Conservation (phyloP, 2,329 filamentous ascomycete species). For the Penicillium hordei region DNA sequence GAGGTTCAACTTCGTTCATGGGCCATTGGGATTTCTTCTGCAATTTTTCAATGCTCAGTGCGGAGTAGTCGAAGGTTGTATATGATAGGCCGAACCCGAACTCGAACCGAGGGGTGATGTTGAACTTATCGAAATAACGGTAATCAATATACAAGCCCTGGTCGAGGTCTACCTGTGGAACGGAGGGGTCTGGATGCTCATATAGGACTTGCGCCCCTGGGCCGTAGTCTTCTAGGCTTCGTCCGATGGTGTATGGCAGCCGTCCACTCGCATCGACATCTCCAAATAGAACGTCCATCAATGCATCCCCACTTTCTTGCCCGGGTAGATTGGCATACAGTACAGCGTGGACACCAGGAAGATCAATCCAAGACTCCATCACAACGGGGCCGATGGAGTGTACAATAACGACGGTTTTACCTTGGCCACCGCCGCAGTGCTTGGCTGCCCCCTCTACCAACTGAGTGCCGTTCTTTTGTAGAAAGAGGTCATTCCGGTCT, state of each 20-base stretch:
- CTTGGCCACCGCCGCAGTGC: constrained; percentile 58
- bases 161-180: constrained; percentile 78
- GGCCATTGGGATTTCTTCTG: constrained; percentile 52
- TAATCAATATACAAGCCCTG: constrained; percentile 90
- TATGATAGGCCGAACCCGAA: constrained; percentile 88
- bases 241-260: constrained; percentile 83
- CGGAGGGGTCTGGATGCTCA: constrained; percentile 60
- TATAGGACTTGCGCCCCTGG: constrained; percentile 68
- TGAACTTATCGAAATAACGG: constrained; percentile 77
- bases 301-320: constrained; percentile 79
- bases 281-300: constrained; percentile 78
- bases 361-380: constrained; percentile 75
- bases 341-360: constrained; percentile 74
- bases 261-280: constrained; percentile 76
- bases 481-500: constrained; percentile 72
- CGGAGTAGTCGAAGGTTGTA: constrained; percentile 66
- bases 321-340: constrained; percentile 83
- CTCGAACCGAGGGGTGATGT: constrained; percentile 73
- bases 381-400: constrained; percentile 83
- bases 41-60: constrained; percentile 50
- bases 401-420: constrained; percentile 76
- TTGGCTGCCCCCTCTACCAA: constrained; percentile 70
- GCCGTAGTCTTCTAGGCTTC: constrained; percentile 72
- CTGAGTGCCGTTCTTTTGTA: constrained; percentile 76
- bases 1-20: constrained; percentile 47